Conservation (phyloP, 768 basidiomycete species). For the Dendrothele bispora region DNA sequence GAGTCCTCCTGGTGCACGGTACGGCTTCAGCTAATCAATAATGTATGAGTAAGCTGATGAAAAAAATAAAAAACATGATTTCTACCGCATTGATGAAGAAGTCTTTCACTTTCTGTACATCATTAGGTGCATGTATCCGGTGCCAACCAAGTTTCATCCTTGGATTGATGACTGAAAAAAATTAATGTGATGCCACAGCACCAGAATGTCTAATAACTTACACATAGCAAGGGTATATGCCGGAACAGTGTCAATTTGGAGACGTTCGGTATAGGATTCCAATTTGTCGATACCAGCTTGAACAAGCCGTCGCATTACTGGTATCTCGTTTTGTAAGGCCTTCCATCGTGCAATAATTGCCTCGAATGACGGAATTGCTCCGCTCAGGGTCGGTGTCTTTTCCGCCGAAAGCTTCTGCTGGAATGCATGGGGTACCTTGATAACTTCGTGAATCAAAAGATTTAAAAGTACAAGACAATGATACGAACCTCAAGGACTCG, state of each 20-base stretch:
- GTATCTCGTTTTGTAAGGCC: constrained; percentile 6
- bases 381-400: constrained; percentile 26
- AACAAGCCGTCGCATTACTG: constrained; percentile 16
- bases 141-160: no score
- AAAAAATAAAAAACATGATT: no score
- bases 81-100: no score
- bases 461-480: not conserved
- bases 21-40: no score
- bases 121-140: no score
- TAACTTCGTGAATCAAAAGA: not conserved
- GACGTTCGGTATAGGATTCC: constrained; percentile 18
- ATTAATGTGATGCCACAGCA: no score
- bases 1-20: no score
- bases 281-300: constrained; percentile 30
- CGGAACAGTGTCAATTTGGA: constrained; percentile 15
- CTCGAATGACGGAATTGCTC: constrained; percentile 27
- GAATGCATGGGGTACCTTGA: constrained; percentile 32
- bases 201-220: no score
- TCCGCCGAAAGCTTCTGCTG: constrained; percentile 30
- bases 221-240: constrained; percentile 24
- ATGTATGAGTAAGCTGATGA: no score
- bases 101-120: no score
- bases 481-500: constrained; percentile 24
- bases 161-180: no score
- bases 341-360: constrained; percentile 24